Conservation (phyloP, 2,329 filamentous ascomycete species). For the Xylogone sp. region DNA sequence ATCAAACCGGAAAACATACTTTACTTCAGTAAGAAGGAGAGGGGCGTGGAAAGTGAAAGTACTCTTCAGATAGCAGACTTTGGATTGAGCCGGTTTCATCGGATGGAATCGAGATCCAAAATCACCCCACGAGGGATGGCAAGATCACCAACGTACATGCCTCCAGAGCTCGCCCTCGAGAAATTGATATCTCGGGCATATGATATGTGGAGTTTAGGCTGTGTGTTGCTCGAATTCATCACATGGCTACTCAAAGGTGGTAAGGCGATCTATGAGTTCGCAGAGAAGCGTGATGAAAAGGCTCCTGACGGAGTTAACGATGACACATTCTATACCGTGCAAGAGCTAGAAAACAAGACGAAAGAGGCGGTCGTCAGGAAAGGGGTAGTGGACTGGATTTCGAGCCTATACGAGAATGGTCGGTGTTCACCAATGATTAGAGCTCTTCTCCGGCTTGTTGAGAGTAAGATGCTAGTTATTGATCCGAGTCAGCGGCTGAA, state of each 20-base stretch:
- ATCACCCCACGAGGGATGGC: conserved; percentile 11
- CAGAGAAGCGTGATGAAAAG: conserved; percentile 7
- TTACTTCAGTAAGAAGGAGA: conserved; percentile 15
- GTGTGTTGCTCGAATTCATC: conserved; percentile 32
- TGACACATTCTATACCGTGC: conserved; percentile 19
- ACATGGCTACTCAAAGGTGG: conserved; percentile 30
- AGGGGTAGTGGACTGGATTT: conserved; percentile 7
- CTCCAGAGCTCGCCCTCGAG: conserved; percentile 32
- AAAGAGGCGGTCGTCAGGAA: conserved; percentile 6
- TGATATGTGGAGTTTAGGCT: conserved; percentile 34
- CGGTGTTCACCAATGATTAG: conserved; percentile 14
- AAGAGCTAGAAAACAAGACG: too few relatives aligned
- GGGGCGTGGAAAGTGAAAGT: conserved; percentile 3
- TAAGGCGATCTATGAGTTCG: conserved; percentile 9
- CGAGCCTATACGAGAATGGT: conserved; percentile 6
- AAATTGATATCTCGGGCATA: conserved; percentile 29
- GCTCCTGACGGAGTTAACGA: conserved; percentile 11
- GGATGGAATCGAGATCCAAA: conserved; percentile 26
- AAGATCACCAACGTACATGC: conserved; percentile 31
- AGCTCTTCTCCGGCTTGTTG: conserved; percentile 13
- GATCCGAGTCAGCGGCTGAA: too few relatives aligned
- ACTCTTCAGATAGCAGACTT: conserved; percentile 31
- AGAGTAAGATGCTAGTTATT: conserved; percentile 14
- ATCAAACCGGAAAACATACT: conserved; percentile 36
- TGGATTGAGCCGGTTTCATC: conserved; percentile 30